These are phyloP conservation scores for Neurospora terricola DNA, from an alignment of 495 filamentous ascomycete genomes.

Conservation along the genomic window DNA sequence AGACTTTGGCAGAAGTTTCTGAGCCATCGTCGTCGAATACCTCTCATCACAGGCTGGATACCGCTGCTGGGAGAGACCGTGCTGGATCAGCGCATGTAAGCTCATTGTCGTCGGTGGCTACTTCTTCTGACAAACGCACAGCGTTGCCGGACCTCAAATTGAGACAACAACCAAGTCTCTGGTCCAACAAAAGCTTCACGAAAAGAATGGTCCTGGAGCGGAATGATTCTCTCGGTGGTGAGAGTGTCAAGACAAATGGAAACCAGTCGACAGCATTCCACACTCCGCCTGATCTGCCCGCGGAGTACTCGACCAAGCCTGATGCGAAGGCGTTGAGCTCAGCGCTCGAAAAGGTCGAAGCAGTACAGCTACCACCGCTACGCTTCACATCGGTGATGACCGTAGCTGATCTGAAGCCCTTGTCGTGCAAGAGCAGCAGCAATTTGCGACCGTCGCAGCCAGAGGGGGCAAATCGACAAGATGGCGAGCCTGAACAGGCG, in stretches of 20 bases:
- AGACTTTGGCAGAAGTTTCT: background rate
- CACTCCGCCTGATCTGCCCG: background rate
- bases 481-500: background rate
- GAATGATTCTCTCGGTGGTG: background rate
- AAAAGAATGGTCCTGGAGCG: background rate
- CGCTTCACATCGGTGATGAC: conserved; percentile 12
- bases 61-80: background rate
- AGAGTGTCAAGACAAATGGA: background rate
- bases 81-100: background rate
- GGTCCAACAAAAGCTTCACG: background rate
- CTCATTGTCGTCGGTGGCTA: background rate
- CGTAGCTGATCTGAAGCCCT: conserved; percentile 13
- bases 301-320: background rate
- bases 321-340: background rate
- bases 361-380: background rate
- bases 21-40: background rate
- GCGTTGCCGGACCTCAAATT: background rate
- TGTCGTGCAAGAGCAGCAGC: background rate
- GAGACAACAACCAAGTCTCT: background rate
- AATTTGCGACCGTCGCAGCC: background rate
- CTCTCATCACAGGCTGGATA: background rate
- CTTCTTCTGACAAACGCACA: background rate
- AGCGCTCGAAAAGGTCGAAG: background rate
- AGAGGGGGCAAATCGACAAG: background rate
- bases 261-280: background rate